Percentiles rank a stretch among this genome's conserved stretches.
These are phyloP conservation scores for Suillus bovinus DNA, from an alignment of 768 basidiomycete genomes.

Conservation along the genomic window DNA sequence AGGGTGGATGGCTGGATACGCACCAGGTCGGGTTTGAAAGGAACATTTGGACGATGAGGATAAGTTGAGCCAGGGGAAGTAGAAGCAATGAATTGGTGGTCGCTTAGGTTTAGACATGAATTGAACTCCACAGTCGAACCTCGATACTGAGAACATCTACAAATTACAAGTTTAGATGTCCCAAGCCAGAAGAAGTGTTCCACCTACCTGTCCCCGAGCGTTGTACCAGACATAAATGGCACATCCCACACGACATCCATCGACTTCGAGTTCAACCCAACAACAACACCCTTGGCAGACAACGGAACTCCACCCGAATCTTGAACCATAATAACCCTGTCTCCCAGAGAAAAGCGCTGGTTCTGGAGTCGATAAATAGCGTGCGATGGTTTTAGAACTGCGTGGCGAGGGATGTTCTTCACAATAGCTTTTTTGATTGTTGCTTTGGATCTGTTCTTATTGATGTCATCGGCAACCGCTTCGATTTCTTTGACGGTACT, in stretches of 20 bases:
- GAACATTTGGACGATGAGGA: slow-evolving; percentile 44
- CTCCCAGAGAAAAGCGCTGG: slow-evolving; percentile 85
- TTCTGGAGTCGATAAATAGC: slow-evolving; percentile 87
- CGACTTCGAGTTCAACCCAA: slow-evolving; percentile 81
- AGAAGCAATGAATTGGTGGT: slow-evolving; percentile 81
- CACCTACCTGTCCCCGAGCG: slow-evolving; percentile 74
- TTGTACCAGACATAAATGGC: slow-evolving; percentile 91
- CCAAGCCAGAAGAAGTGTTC: background rate
- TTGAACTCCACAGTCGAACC: slow-evolving; percentile 88
- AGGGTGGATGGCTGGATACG: slow-evolving; percentile 60
- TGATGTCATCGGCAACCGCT: slow-evolving; percentile 67
- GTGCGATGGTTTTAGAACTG: slow-evolving; percentile 91
- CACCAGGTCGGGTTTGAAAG: slow-evolving; percentile 71
- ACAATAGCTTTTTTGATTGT: slow-evolving; percentile 91
- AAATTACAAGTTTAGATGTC: background rate
- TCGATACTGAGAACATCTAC: slow-evolving; percentile 88
- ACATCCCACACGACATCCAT: slow-evolving; percentile 98
- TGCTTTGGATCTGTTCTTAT: slow-evolving; percentile 54
- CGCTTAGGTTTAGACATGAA: slow-evolving; percentile 84
- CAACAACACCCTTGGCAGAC: slow-evolving; percentile 89
- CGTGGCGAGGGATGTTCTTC: slow-evolving; percentile 89
- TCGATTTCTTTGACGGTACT: slow-evolving; percentile 81
- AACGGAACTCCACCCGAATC: slow-evolving; percentile 93
- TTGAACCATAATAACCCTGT: slow-evolving; percentile 94
- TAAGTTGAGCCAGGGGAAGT: slow-evolving; percentile 60